Conservation (phyloP, 495 filamentous ascomycete genomes). For the Pseudevernia furfuracea region DNA sequence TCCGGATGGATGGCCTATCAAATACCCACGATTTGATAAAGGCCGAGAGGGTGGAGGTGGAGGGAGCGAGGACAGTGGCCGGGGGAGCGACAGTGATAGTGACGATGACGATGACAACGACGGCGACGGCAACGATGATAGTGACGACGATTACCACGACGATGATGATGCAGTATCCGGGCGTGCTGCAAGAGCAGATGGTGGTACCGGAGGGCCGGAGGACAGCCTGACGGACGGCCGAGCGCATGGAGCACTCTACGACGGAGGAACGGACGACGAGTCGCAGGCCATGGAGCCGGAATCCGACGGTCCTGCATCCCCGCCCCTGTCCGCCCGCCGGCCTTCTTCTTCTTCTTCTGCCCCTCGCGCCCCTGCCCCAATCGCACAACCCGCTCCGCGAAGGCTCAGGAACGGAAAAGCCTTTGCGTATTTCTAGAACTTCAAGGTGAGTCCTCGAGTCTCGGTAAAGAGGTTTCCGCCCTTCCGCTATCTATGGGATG, state of each 20-base stretch:
- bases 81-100: too few relatives aligned
- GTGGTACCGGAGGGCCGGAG: background rate
- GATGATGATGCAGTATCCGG: background rate
- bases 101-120: background rate
- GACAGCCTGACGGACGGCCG: too few relatives aligned
- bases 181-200: background rate
- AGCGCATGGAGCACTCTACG: background rate
- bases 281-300: background rate
- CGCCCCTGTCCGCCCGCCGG: background rate
- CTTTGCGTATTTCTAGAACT: background rate
- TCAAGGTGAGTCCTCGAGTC: background rate
- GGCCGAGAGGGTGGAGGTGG: background rate
- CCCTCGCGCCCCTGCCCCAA: background rate
- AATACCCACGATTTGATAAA: background rate
- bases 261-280: background rate
- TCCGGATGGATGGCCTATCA: background rate
- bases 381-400: background rate
- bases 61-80: background rate
- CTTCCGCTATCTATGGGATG: too few relatives aligned
- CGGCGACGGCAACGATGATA: background rate
- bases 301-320: background rate
- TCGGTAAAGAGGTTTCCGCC: too few relatives aligned
- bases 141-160: background rate
- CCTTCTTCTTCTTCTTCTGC: background rate
- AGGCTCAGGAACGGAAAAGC: background rate